Conservation (phyloP, 1,284 basidiomycete species). For the Fomitopsis betulina region DNA sequence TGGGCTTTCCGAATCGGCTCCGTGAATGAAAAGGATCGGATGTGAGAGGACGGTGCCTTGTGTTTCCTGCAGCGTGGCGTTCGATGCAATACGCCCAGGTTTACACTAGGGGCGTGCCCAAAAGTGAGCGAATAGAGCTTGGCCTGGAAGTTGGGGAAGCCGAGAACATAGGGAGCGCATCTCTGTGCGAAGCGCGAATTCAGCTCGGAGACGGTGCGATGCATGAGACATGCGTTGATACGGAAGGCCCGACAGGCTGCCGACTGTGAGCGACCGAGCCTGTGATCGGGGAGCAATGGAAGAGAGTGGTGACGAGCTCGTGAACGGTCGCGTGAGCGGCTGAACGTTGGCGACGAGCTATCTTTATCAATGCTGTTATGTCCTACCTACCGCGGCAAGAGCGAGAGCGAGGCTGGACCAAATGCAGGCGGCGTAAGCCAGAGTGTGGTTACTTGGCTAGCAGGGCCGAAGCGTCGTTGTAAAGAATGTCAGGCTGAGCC, state of each 20-base stretch:
- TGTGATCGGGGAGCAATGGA: background rate
- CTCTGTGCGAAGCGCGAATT: background rate
- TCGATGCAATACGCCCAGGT: background rate
- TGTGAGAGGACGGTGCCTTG: background rate
- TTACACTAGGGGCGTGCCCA: background rate
- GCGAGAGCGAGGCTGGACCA: background rate
- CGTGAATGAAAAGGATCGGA: background rate
- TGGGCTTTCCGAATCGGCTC: no score
- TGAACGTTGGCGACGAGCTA: background rate
- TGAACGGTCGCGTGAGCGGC: background rate
- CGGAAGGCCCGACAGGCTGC: background rate
- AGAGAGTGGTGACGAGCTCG: background rate
- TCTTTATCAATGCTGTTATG: no score
- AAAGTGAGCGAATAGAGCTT: background rate
- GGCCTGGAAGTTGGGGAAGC: background rate
- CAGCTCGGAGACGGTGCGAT: background rate
- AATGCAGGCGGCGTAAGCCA: background rate
- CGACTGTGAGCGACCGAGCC: background rate
- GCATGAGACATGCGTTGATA: background rate
- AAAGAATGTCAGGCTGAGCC: background rate
- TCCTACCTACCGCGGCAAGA: no score
- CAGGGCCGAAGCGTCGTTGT: background rate
- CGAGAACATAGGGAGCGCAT: background rate
- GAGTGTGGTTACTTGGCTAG: background rate
- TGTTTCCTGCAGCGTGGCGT: background rate